These are phyloP conservation scores for Diophrys sp. DNA, from an alignment of 73 alveolate genomes.

Conservation along the genomic window DNA sequence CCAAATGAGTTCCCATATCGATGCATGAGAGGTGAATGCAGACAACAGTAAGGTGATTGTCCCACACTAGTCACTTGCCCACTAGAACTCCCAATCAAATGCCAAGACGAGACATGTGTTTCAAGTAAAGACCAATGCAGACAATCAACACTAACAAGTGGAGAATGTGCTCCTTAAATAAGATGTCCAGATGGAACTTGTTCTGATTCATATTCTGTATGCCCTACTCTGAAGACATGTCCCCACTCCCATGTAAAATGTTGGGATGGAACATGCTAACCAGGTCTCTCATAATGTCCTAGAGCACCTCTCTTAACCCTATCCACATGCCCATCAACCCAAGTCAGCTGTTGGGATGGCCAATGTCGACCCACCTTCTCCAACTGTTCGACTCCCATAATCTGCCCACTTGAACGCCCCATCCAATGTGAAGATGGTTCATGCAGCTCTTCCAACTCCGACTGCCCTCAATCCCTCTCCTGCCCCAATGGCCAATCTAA, in stretches of 20 bases:
- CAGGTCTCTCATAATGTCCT: constrained; percentile 12
- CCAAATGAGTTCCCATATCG: constrained; percentile 5
- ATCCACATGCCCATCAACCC: constrained; percentile 43
- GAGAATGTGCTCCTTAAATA: background rate
- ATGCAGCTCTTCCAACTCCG: constrained; percentile 44
- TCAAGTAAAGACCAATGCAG: constrained; percentile 27
- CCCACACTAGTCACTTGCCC: constrained; percentile 62
- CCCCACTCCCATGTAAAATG: constrained; percentile 41
- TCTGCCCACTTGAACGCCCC: constrained; percentile 50
- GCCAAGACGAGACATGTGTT: constrained; percentile 62
- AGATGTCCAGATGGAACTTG: constrained; percentile 66
- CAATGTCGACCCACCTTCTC: constrained; percentile 21
- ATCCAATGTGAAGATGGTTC: constrained; percentile 65
- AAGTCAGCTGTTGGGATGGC: constrained; percentile 60
- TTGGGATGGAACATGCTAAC: constrained; percentile 58
- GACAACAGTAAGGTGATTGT: constrained; percentile 34
- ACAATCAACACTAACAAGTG: background rate
- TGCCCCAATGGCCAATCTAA: constrained; percentile 36
- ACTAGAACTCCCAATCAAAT: constrained; percentile 35
- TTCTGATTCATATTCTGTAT: constrained; percentile 15
- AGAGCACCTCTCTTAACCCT: background rate
- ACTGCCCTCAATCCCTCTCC: constrained; percentile 40
- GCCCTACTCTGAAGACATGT: constrained; percentile 50
- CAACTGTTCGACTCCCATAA: background rate
- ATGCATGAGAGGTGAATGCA: constrained; percentile 67